A percentile compares a stretch with the other conserved stretches of the same genome.
Conservation (phyloP, 2,329 filamentous ascomycete genomes). For the Diaporthe longicolla region DNA sequence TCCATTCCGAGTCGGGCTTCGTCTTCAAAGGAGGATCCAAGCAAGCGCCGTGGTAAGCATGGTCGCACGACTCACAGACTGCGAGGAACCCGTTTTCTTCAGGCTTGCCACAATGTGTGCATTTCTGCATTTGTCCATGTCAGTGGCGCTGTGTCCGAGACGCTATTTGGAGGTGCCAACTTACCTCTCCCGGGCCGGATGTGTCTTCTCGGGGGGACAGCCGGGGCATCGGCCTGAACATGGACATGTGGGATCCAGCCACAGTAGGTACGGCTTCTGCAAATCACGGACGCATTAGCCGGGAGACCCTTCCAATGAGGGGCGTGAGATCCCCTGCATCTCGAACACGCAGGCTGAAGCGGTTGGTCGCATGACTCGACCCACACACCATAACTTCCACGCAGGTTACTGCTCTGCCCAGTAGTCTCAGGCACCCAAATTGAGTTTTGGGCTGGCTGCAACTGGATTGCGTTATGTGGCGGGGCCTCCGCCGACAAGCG, state of each 20-base stretch:
- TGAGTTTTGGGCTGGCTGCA: conserved; percentile 20
- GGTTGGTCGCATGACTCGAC: conserved; percentile 40
- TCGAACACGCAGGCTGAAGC: conserved; percentile 33
- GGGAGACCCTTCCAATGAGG: conserved; percentile 47
- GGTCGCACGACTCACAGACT: conserved; percentile 92
- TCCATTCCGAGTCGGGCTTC: conserved; percentile 91
- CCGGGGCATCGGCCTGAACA: conserved; percentile 85
- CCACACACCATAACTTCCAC: conserved; percentile 28
- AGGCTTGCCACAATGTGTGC: conserved; percentile 86
- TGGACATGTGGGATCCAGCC: conserved; percentile 96
- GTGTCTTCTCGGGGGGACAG: conserved; percentile 68
- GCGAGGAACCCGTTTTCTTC: conserved; percentile 81
- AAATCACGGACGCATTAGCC: conserved; percentile 54
- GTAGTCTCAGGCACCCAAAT: background rate
- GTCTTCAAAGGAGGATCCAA: conserved; percentile 87
- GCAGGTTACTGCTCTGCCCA: conserved; percentile 7
- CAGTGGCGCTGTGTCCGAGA: background rate
- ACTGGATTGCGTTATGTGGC: conserved; percentile 18
- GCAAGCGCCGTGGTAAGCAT: conserved; percentile 88
- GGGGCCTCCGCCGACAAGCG: conserved; percentile 12
- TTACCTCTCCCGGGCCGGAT: conserved; percentile 60
- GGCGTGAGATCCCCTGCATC: conserved; percentile 41
- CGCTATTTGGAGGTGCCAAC: conserved; percentile 23
- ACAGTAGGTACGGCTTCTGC: conserved; percentile 82
- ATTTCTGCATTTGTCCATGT: conserved; percentile 68